These are phyloP conservation scores for Cadophora luteo-olivacea DNA, from an alignment of 2,329 filamentous ascomycete genomes.

Conservation along the genomic window DNA sequence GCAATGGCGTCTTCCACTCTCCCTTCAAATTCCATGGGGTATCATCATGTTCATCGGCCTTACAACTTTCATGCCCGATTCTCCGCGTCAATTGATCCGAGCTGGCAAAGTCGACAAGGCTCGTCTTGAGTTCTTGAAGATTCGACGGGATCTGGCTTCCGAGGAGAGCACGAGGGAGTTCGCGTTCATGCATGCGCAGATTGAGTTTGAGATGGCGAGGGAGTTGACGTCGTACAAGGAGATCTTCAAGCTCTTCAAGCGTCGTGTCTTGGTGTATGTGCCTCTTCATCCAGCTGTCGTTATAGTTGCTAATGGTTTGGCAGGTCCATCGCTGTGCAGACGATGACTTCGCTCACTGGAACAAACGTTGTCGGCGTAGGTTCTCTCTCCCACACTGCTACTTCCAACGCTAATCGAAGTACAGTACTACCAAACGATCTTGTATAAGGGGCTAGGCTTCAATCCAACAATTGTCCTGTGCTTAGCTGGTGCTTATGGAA, in stretches of 20 bases:
- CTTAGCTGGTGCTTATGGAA: slow-evolving; percentile 61
- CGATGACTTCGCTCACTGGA: slow-evolving; percentile 62
- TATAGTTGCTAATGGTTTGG: neutral
- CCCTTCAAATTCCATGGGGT: slow-evolving; percentile 62
- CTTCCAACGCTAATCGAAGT: neutral
- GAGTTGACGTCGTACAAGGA: slow-evolving; percentile 59
- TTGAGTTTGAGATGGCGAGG: slow-evolving; percentile 62
- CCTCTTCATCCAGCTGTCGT: neutral
- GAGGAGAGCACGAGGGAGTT: slow-evolving; percentile 58
- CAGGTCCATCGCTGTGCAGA: slow-evolving; percentile 53
- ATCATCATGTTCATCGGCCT: slow-evolving; percentile 59
- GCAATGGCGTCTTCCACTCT: slow-evolving; percentile 62
- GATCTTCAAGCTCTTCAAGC: slow-evolving; percentile 58
- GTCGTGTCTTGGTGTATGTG: slow-evolving; percentile 57
- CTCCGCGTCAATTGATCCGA: slow-evolving; percentile 59
- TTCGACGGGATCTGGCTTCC: slow-evolving; percentile 47
- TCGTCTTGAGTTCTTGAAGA: slow-evolving; percentile 53
- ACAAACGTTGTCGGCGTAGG: slow-evolving; percentile 58
- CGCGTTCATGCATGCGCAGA: slow-evolving; percentile 57
- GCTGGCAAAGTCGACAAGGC: slow-evolving; percentile 56
- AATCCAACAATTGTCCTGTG: slow-evolving; percentile 56
- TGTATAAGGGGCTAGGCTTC: slow-evolving; percentile 62
- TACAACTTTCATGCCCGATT: slow-evolving; percentile 61
- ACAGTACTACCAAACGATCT: slow-evolving; percentile 49
- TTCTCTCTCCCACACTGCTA: neutral